These are phyloP conservation scores for Cordyceps militaris DNA, from an alignment of 2,329 filamentous ascomycete genomes.

Conservation along the genomic window DNA sequence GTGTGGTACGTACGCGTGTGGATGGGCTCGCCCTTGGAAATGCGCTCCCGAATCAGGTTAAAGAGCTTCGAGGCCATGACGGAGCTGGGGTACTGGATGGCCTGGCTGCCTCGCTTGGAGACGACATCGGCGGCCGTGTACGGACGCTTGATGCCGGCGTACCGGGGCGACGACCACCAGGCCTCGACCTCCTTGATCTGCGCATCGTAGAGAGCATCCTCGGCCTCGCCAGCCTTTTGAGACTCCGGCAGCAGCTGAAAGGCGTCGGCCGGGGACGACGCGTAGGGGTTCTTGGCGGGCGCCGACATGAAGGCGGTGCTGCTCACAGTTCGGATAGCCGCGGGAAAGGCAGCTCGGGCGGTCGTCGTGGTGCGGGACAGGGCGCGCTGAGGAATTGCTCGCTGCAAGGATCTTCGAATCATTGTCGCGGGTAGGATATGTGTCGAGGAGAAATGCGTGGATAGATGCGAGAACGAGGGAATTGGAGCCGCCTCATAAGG, in stretches of 20 bases:
- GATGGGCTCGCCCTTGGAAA: conserved; percentile 74
- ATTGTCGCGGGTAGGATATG: not conserved
- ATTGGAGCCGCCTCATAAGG: too few relatives aligned
- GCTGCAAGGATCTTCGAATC: conserved; percentile 9
- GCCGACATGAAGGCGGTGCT: conserved; percentile 25
- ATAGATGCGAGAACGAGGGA: not conserved
- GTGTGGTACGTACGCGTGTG: conserved; percentile 67
- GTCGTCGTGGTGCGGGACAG: not conserved
- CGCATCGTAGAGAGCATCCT: conserved; percentile 78
- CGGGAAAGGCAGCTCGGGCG: not conserved
- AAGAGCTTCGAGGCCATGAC: conserved; percentile 94
- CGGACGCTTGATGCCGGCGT: conserved; percentile 80
- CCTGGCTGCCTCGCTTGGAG: conserved; percentile 81
- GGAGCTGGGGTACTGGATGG: conserved; percentile 85
- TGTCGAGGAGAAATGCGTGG: too few relatives aligned
- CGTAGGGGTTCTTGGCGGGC: conserved; percentile 29
- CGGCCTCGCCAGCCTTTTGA: conserved; percentile 69
- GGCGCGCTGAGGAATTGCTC: conserved; percentile 9
- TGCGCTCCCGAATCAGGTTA: conserved; percentile 73
- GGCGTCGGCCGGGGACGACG: conserved; percentile 54
- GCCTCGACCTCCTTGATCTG: conserved; percentile 78
- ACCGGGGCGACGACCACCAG: conserved; percentile 87
- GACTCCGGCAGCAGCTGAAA: conserved; percentile 79
- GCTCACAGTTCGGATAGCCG: conserved; percentile 24
- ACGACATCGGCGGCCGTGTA: conserved; percentile 89